Percentiles rank a stretch among this genome's conserved stretches.
phyloP scores from a whole-genome alignment of 1,139 yeast genomes.

The Lodderomyces parapsilosis region DNA sequence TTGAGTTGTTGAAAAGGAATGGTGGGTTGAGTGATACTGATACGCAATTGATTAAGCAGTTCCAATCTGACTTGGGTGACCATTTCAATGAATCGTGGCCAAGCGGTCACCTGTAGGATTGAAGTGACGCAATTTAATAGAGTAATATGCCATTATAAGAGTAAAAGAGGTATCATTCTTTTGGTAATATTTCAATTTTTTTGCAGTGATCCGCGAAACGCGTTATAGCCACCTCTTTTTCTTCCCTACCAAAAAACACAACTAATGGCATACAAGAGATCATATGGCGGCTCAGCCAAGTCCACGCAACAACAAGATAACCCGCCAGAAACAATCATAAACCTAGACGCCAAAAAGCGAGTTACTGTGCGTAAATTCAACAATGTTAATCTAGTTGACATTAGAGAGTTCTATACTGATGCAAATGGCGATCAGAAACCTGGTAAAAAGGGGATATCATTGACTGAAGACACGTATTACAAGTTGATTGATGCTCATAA shows the following conservation, averaged over 20 bases:
- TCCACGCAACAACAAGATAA: slow-evolving; percentile 5
- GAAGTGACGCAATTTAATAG: too few species aligned
- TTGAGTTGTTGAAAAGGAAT: slow-evolving; percentile 42
- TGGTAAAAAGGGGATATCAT: slow-evolving; percentile 81
- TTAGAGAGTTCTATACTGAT: slow-evolving; percentile 75
- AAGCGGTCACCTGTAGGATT: slow-evolving; percentile 50
- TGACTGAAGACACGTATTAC: slow-evolving; percentile 70
- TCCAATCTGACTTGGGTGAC: slow-evolving; percentile 50
- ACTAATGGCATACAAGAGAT: slow-evolving; percentile 11
- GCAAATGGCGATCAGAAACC: slow-evolving; percentile 63
- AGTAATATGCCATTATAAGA: too few species aligned
- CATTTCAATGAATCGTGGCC: slow-evolving; percentile 71
- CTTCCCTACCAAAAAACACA: not conserved
- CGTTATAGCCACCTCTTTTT: not conserved
- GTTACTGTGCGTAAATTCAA: slow-evolving; percentile 73
- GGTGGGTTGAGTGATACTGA: slow-evolving; percentile 27
- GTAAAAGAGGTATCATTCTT: not conserved
- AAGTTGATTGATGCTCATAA: slow-evolving; percentile 50
- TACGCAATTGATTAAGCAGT: slow-evolving; percentile 47
- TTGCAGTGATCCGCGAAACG: not conserved
- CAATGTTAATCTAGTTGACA: slow-evolving; percentile 65
- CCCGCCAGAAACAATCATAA: slow-evolving; percentile 20
- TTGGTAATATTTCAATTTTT: not conserved
- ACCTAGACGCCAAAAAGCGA: slow-evolving; percentile 62
- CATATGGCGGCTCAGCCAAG: slow-evolving; percentile 1